These are phyloP conservation scores for Gymnopilus dilepis DNA, from an alignment of 768 basidiomycete species.

Conservation along the genomic window DNA sequence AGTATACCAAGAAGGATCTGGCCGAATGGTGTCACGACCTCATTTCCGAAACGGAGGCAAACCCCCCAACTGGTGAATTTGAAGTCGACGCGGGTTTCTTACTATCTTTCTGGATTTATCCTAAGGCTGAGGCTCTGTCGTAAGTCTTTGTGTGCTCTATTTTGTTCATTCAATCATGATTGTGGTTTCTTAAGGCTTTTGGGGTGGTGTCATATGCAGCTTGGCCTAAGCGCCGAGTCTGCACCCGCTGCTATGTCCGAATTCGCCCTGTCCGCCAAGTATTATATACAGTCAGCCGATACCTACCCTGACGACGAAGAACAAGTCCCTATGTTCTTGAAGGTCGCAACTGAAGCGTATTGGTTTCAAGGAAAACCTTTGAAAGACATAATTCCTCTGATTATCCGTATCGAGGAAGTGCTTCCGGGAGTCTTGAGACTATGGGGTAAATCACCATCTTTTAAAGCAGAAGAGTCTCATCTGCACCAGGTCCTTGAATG, in stretches of 20 bases:
- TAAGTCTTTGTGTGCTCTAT: constrained; percentile 14
- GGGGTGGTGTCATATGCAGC: constrained; percentile 35
- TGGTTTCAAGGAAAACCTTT: constrained; percentile 33
- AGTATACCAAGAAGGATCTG: constrained; percentile 35
- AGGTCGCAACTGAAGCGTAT: constrained; percentile 37
- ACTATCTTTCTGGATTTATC: constrained; percentile 44
- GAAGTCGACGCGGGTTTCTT: constrained; percentile 34
- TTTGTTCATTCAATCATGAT: too few relatives aligned
- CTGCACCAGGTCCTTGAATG: not conserved
- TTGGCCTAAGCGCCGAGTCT: constrained; percentile 23
- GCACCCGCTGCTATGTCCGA: constrained; percentile 19
- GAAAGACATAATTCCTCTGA: constrained; percentile 30
- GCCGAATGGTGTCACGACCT: constrained; percentile 36
- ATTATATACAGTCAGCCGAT: constrained; percentile 38
- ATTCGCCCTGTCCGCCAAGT: constrained; percentile 29
- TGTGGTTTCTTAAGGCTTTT: constrained; percentile 35
- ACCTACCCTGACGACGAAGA: constrained; percentile 45
- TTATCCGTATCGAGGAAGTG: constrained; percentile 26
- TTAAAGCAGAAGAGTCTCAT: not conserved
- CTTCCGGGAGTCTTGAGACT: constrained; percentile 22
- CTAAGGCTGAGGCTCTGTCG: constrained; percentile 41
- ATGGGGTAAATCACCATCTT: constrained; percentile 19
- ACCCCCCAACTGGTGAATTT: constrained; percentile 20
- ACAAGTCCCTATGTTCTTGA: constrained; percentile 34
- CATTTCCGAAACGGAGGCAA: constrained; percentile 35